Conservation (phyloP, 176 grass and related monocot species). For the Zea mays region DNA sequence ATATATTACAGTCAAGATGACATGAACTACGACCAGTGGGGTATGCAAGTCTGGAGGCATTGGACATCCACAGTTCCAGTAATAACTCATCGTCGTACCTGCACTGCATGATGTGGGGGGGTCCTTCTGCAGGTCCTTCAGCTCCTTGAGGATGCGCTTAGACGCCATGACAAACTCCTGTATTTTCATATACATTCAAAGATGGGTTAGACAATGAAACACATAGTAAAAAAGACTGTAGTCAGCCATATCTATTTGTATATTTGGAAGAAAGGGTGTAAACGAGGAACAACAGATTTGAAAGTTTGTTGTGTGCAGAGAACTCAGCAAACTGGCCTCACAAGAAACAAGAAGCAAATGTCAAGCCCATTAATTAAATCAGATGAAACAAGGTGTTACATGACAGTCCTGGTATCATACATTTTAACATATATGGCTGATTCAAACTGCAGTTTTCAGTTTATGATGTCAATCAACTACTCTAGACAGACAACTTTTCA, state of each 20-base stretch:
- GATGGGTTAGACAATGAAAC: background rate
- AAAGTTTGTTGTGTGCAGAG: background rate
- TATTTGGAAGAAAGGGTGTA: background rate
- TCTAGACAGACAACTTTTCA: background rate
- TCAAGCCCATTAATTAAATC: background rate
- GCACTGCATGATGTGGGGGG: conserved; percentile 67
- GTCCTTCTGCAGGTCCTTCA: conserved; percentile 67
- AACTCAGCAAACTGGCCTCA: background rate
- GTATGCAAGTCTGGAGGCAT: background rate
- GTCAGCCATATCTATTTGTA: background rate
- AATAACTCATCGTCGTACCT: conserved; percentile 21
- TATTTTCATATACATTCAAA: background rate
- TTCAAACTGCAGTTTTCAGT: background rate
- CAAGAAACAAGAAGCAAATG: conserved; percentile 4
- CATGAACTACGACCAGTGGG: background rate
- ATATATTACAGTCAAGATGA: background rate
- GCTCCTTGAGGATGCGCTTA: conserved; percentile 60
- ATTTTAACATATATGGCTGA: background rate
- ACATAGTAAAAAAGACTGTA: background rate
- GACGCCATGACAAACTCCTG: conserved; percentile 51
- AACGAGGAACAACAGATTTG: background rate
- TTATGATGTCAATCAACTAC: background rate
- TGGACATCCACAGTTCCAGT: background rate
- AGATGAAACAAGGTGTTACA: background rate
- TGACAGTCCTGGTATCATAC: background rate